Conservation (phyloP, 2,329 filamentous ascomycete genomes). For the Lecanicillium sp. region DNA sequence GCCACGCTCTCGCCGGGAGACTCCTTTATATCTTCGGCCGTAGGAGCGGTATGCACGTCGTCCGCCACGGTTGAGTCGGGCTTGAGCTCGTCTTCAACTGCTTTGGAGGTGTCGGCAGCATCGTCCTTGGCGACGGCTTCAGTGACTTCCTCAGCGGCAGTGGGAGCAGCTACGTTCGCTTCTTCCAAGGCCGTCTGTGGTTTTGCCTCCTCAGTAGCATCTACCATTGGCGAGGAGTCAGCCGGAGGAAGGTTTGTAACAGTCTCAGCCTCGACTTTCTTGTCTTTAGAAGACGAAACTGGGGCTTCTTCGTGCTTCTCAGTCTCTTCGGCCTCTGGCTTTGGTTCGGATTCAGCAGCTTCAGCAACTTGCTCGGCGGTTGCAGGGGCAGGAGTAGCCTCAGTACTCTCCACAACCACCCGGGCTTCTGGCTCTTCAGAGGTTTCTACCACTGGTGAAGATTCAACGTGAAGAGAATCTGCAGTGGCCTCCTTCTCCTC, state of each 20-base stretch:
- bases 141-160: neutral
- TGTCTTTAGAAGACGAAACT: neutral
- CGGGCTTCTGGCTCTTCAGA: neutral
- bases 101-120: neutral
- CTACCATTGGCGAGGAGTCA: too few species aligned
- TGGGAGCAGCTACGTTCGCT: too few species aligned
- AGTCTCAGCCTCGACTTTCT: neutral
- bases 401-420: neutral
- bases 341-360: slow-evolving; percentile 3
- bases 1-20: neutral
- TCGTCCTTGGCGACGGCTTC: too few species aligned
- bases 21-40: neutral
- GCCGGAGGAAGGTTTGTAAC: too few species aligned
- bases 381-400: neutral
- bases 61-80: too few species aligned
- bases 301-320: neutral
- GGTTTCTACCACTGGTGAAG: too few species aligned
- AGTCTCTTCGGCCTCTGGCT: neutral
- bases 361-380: neutral
- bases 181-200: slow-evolving; percentile 3
- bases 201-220: slow-evolving; percentile 1
- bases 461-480: neutral
- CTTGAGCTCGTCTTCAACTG: slow-evolving; percentile 4
- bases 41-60: slow-evolving; percentile 3
- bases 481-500: neutral